Conservation (phyloP, 345 rosid genomes). For the Citrus medica region DNA sequence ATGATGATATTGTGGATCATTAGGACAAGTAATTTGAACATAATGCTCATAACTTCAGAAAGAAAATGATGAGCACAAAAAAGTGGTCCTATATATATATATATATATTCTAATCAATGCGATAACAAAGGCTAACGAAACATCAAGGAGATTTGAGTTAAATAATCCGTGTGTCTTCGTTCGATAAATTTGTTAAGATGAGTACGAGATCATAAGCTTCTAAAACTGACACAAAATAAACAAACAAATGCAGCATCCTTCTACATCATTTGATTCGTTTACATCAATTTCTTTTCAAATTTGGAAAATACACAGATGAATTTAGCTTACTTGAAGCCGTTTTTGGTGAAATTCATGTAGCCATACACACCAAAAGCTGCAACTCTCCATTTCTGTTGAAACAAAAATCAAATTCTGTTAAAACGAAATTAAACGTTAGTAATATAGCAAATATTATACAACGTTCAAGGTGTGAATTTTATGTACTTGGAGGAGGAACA, state of each 20-base stretch:
- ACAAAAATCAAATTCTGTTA: background rate
- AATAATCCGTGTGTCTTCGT: background rate
- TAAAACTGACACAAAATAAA: background rate
- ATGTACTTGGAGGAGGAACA: constrained; percentile 59
- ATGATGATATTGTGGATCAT: no score
- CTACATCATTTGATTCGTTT: background rate
- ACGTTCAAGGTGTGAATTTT: background rate
- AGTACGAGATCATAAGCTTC: background rate
- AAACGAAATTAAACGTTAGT: background rate
- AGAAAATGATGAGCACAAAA: no score
- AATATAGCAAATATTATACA: no score
- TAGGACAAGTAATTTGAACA: no score
- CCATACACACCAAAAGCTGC: constrained; percentile 79
- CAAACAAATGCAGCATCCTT: background rate
- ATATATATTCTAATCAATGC: background rate
- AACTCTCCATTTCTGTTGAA: constrained; percentile 65
- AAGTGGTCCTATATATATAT: background rate
- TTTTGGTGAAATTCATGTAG: constrained; percentile 74
- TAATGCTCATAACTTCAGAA: no score
- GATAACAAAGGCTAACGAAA: background rate
- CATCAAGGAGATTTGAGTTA: background rate
- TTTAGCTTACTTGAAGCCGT: constrained; percentile 64
- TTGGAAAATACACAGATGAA: background rate
- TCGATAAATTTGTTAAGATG: background rate
- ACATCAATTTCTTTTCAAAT: background rate